A percentile compares a stretch with the other conserved stretches of the same genome.
phyloP scores from a whole-genome alignment of 2,329 filamentous ascomycete species.

The Cercospora sp. region DNA sequence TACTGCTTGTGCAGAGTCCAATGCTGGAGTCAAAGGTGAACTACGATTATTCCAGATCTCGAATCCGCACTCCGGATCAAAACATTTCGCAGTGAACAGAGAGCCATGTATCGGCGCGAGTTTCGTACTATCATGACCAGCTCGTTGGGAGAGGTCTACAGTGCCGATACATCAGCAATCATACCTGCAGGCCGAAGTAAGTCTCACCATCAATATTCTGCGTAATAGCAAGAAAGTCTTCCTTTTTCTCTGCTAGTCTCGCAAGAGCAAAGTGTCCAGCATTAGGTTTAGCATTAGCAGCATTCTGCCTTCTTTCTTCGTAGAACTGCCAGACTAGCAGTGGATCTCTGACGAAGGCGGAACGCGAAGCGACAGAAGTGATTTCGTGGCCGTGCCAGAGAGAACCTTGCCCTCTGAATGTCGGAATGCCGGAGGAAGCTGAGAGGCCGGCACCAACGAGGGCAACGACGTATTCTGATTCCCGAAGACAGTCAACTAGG shows the following conservation, averaged over 20 bases:
- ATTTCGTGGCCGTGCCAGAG: not conserved
- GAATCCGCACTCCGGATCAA: not conserved
- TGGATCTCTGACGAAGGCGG: not conserved
- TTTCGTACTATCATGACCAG: not conserved
- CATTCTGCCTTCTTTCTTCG: not conserved
- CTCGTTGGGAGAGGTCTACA: not conserved
- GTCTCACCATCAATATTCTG: conserved; percentile 16
- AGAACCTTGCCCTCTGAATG: not conserved
- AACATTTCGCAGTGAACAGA: conserved; percentile 2
- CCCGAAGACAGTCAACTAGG: not conserved
- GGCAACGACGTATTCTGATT: not conserved
- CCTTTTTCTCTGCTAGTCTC: conserved; percentile 3
- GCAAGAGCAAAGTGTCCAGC: not conserved
- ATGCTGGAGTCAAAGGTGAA: not conserved
- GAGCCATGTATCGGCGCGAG: conserved; percentile 8
- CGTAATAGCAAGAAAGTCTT: conserved; percentile 9
- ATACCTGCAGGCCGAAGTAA: accelerated
- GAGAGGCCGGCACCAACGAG: not conserved
- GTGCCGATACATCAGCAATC: not conserved
- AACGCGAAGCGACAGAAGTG: not conserved
- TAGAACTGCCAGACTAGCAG: not conserved
- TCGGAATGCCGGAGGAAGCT: not conserved
- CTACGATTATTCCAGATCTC: not conserved
- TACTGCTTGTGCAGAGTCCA: not conserved
- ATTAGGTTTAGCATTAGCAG: not conserved